These are phyloP conservation scores for Calonectria pseudoturangicola DNA, from an alignment of 2,329 filamentous ascomycete species.

Conservation along the genomic window DNA sequence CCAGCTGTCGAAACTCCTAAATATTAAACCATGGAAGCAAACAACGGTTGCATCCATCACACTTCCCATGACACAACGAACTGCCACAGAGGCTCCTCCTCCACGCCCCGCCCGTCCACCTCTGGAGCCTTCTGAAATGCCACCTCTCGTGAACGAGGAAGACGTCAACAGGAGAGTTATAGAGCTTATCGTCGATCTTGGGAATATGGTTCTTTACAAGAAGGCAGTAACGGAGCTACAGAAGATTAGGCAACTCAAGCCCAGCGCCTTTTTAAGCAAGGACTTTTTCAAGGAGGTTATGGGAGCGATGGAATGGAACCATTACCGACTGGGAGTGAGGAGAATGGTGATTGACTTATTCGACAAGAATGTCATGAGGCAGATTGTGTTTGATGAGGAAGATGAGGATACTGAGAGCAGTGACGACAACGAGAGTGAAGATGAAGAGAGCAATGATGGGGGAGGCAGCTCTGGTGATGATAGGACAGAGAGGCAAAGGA, in stretches of 20 bases:
- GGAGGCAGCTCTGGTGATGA: conserved; percentile 69
- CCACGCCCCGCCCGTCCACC: conserved; percentile 64
- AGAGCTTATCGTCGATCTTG: conserved; percentile 89
- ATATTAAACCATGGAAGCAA: conserved; percentile 77
- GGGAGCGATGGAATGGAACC: conserved; percentile 89
- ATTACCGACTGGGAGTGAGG: conserved; percentile 90
- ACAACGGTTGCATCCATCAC: conserved; percentile 67
- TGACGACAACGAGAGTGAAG: conserved; percentile 66
- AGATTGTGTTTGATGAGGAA: conserved; percentile 83
- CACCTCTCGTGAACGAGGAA: conserved; percentile 72
- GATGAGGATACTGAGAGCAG: conserved; percentile 79
- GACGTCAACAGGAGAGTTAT: conserved; percentile 86
- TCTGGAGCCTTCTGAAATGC: conserved; percentile 64
- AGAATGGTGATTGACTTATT: conserved; percentile 96
- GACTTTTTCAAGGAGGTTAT: conserved; percentile 90
- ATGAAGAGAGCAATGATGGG: conserved; percentile 66
- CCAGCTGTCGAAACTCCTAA: conserved; percentile 86
- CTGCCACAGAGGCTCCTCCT: conserved; percentile 67
- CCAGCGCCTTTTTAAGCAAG: conserved; percentile 83
- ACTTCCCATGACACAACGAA: conserved; percentile 72
- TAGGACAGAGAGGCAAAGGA: conserved; percentile 75
- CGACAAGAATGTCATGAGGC: conserved; percentile 89
- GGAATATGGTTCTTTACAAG: conserved; percentile 94
- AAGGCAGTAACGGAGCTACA: conserved; percentile 88
- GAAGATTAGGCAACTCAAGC: conserved; percentile 85